Evolutionary conservation across 768 basidiomycete species (phyloP).

Genomic region (Kwoniella bestiolae): DNA sequence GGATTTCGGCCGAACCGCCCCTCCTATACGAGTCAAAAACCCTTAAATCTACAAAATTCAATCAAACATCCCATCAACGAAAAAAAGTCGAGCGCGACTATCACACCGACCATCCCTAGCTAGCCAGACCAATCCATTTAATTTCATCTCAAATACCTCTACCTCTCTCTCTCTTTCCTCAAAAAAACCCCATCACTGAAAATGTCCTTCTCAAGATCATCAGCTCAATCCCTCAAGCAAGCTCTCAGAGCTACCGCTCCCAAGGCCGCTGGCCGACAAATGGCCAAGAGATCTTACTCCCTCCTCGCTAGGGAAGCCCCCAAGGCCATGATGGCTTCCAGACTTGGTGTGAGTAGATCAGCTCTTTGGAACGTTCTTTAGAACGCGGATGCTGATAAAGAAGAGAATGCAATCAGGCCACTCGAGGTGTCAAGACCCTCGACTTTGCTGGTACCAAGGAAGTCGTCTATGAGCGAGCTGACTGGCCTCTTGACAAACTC

Average conservation of each 20-base stretch:
- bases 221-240: slow-evolving; percentile 52
- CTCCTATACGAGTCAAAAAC: slow-evolving; percentile 5
- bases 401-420: slow-evolving; percentile 43
- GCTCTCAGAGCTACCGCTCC: slow-evolving; percentile 50
- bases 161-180: background rate
- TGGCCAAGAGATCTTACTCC: slow-evolving; percentile 55
- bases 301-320: slow-evolving; percentile 52
- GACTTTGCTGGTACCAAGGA: slow-evolving; percentile 95
- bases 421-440: slow-evolving; percentile 89
- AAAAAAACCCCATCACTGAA: slow-evolving; percentile 18
- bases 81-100: slow-evolving; percentile 21
- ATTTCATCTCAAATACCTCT: background rate
- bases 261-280: slow-evolving; percentile 33
- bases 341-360: slow-evolving; percentile 48
- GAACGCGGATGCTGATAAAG: background rate
- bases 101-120: background rate
- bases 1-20: slow-evolving; percentile 32
- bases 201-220: slow-evolving; percentile 56
- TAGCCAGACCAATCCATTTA: background rate
- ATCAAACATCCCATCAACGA: too few relatives aligned
- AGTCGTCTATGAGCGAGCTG: slow-evolving; percentile 89
- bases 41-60: too few relatives aligned
- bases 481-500: slow-evolving; percentile 97
- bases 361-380: background rate
- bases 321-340: slow-evolving; percentile 43